Conservation (phyloP, 2,329 filamentous ascomycete species). For the Ophiostoma piceae region DNA sequence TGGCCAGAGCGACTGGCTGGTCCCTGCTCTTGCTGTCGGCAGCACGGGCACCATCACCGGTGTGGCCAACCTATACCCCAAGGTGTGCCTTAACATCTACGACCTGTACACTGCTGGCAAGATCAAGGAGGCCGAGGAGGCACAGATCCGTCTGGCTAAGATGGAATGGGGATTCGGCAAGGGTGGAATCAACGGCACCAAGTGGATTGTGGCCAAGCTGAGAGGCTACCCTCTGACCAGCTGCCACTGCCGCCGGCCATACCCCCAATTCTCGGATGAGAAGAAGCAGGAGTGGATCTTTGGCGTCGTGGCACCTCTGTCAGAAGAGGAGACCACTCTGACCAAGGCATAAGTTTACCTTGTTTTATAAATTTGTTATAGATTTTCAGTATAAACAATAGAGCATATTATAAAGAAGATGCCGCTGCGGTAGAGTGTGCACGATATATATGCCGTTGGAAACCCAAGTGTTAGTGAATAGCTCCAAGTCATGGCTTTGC, state of each 20-base stretch:
- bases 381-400: neutral
- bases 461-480: no score
- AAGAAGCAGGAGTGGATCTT: slow-evolving; percentile 44
- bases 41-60: slow-evolving; percentile 55
- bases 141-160: slow-evolving; percentile 48
- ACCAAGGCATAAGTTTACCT: neutral
- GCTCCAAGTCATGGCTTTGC: no score
- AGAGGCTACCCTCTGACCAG: slow-evolving; percentile 40
- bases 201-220: slow-evolving; percentile 53
- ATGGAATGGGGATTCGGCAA: slow-evolving; percentile 54
- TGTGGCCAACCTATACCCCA: slow-evolving; percentile 55
- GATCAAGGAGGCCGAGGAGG: slow-evolving; percentile 42
- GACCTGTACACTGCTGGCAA: slow-evolving; percentile 46
- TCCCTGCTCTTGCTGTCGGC: slow-evolving; percentile 53
- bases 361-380: neutral
- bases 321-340: neutral
- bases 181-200: slow-evolving; percentile 56
- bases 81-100: slow-evolving; percentile 45
- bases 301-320: slow-evolving; percentile 18
- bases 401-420: neutral
- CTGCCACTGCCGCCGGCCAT: slow-evolving; percentile 48
- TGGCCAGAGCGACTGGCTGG: slow-evolving; percentile 65
- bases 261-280: slow-evolving; percentile 44
- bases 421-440: neutral
- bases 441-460: no score